A percentile compares a stretch with the other conserved stretches of the same genome.
Evolutionary conservation across 164 flowering plant species (phyloP).

Genomic region (Vitis labrusca): DNA sequence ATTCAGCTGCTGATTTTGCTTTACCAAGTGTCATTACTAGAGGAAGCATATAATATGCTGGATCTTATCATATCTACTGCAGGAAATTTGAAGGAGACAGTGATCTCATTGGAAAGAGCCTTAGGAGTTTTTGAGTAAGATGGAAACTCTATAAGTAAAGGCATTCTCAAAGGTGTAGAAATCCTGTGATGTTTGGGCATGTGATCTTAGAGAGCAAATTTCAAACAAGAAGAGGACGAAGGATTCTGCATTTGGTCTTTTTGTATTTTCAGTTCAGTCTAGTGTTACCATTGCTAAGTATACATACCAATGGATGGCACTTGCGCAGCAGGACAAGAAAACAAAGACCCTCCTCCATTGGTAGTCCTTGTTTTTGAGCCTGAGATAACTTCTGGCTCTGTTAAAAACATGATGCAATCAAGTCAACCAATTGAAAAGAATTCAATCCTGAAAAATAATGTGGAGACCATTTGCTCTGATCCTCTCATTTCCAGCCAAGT

Average conservation of each 20-base stretch:
- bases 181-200: no score
- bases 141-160: no score
- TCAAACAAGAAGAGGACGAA: no score
- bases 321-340: background rate
- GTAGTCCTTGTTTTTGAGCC: constrained; percentile 4
- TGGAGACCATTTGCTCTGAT: constrained; percentile 10
- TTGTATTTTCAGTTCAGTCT: no score
- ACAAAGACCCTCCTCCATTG: background rate
- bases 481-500: background rate
- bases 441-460: background rate
- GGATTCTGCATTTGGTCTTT: no score
- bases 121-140: no score
- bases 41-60: constrained; percentile 49
- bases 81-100: constrained; percentile 18
- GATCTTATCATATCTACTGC: constrained; percentile 33
- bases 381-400: background rate
- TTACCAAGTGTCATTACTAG: constrained; percentile 57
- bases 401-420: background rate
- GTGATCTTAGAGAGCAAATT: no score
- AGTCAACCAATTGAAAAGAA: background rate
- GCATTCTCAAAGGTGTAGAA: no score
- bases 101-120: constrained; percentile 22
- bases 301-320: background rate
- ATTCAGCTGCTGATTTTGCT: constrained; percentile 66
- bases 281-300: no score